Percentiles rank a stretch among this genome's conserved stretches.
phyloP scores from a whole-genome alignment of 2,329 filamentous ascomycete species.

The Escovopsis sp. region DNA sequence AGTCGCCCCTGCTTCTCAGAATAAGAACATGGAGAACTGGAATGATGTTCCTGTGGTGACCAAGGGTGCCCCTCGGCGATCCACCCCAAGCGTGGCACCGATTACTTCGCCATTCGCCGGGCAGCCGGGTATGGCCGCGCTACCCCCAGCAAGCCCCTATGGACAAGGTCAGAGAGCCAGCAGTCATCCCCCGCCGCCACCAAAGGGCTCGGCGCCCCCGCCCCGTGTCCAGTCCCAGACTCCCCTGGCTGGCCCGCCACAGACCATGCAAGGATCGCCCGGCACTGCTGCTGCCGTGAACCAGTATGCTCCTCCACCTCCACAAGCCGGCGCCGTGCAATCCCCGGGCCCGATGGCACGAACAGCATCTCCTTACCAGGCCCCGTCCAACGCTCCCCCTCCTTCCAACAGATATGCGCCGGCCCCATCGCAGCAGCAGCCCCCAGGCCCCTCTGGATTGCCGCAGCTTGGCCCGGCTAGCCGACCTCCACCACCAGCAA shows the following conservation, averaged over 20 bases:
- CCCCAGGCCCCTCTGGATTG: constrained; percentile 22
- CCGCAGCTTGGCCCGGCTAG: constrained; percentile 26
- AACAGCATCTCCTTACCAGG: constrained; percentile 74
- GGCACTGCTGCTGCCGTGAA: constrained; percentile 47
- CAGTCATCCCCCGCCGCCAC: constrained; percentile 60
- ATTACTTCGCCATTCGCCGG: constrained; percentile 65
- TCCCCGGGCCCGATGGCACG: constrained; percentile 44
- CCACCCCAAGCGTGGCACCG: constrained; percentile 56
- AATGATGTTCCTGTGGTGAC: constrained; percentile 86
- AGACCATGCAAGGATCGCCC: constrained; percentile 37
- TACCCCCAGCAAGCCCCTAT: constrained; percentile 40
- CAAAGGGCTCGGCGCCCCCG: constrained; percentile 54
- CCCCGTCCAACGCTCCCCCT: constrained; percentile 56
- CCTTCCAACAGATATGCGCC: constrained; percentile 65
- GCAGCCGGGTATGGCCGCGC: constrained; percentile 41
- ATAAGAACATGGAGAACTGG: constrained; percentile 68
- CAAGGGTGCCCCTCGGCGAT: constrained; percentile 56
- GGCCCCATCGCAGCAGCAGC: constrained; percentile 39
- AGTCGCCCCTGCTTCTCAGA: constrained; percentile 51
- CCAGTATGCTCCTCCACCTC: constrained; percentile 37
- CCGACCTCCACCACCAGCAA: constrained; percentile 30
- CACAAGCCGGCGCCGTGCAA: constrained; percentile 49
- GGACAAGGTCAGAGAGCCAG: constrained; percentile 49
- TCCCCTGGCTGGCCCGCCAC: constrained; percentile 41
- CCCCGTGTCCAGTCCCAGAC: constrained; percentile 50